phyloP scores from a whole-genome alignment of 2,329 filamentous ascomycete genomes.

The Dendryphion nanum region DNA sequence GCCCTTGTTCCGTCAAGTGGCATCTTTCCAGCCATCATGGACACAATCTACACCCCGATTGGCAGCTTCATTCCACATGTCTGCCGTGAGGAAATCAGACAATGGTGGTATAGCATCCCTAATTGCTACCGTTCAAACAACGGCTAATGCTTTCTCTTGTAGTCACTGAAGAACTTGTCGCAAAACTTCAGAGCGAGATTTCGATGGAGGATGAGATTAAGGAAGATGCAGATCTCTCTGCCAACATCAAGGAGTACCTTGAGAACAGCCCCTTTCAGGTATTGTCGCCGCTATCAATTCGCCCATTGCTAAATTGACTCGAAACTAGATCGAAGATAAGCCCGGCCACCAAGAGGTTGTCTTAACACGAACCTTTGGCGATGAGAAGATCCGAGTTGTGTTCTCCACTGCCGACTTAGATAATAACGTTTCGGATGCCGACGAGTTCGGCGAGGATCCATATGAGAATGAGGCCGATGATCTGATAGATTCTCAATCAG shows the following conservation, averaged over 20 bases:
- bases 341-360: constrained; percentile 85
- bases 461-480: constrained; percentile 48
- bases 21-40: constrained; percentile 35
- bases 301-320: constrained; percentile 8
- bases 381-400: constrained; percentile 85
- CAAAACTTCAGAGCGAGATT: constrained; percentile 67
- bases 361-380: constrained; percentile 76
- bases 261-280: constrained; percentile 83
- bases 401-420: constrained; percentile 85
- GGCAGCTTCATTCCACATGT: constrained; percentile 45
- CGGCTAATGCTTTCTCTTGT: constrained; percentile 15
- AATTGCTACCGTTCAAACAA: neutral
- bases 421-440: constrained; percentile 38
- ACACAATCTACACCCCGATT: constrained; percentile 29
- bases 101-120: constrained; percentile 13
- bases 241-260: constrained; percentile 82
- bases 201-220: constrained; percentile 75
- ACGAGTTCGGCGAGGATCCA: constrained; percentile 56
- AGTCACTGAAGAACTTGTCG: constrained; percentile 72
- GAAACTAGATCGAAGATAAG: constrained; percentile 63
- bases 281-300: too few relatives aligned
- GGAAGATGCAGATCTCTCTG: constrained; percentile 67
- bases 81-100: constrained; percentile 37
- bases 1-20: constrained; percentile 32
- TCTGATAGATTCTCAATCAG: constrained; percentile 48